Percentiles rank a stretch among this genome's conserved stretches.
Conservation (phyloP, 2,329 filamentous ascomycete species). For the Aureobasidium sp. region DNA sequence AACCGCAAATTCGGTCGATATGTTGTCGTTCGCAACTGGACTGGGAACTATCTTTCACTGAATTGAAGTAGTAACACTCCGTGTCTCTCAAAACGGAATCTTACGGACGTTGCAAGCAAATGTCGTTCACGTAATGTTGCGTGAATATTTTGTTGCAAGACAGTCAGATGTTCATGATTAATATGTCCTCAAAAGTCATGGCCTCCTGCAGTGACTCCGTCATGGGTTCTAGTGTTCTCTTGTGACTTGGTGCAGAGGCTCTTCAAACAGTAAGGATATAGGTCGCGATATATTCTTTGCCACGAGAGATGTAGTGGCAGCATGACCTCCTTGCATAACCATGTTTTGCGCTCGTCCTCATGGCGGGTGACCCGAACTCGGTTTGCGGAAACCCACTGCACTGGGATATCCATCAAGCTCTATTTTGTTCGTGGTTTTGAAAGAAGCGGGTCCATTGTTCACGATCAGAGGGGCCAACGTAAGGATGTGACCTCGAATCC, state of each 20-base stretch:
- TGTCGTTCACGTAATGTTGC: neutral
- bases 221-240: neutral
- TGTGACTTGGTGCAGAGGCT: neutral
- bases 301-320: neutral
- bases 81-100: neutral
- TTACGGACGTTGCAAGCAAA: neutral
- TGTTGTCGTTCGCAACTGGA: too few relatives aligned
- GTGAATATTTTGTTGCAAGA: too few relatives aligned
- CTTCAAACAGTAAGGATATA: neutral
- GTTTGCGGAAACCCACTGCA: neutral
- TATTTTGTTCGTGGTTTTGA: neutral
- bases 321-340: slow-evolving; percentile 2
- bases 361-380: neutral
- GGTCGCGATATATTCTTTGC: neutral
- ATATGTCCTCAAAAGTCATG: neutral
- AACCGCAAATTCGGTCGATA: too few relatives aligned
- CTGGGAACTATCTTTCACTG: neutral
- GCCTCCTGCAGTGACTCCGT: neutral
- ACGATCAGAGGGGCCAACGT: neutral
- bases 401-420: neutral
- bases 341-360: neutral
- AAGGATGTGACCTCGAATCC: neutral
- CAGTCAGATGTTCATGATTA: neutral
- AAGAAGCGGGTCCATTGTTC: slow-evolving; percentile 6
- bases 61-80: neutral